Evolutionary conservation across 73 alveolate genomes (phyloP), one percentile per base, ranked within the genome.

Genomic region (Symbiodinium pilosum): DNA sequence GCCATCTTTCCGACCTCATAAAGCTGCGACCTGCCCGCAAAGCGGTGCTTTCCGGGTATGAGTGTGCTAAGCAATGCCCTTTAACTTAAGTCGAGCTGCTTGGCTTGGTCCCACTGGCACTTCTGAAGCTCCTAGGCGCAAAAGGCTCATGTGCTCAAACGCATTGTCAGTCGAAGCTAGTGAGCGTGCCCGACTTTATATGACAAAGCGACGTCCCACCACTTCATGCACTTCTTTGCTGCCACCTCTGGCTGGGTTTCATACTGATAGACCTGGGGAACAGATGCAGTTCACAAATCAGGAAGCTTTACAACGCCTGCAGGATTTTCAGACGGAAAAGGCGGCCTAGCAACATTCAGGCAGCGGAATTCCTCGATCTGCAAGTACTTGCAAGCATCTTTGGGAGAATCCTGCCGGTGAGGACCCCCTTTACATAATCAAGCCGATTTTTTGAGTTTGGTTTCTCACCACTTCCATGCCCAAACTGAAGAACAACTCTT

Each of bases 41-140:
- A 47, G 59, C 59, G 59, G 6, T 47, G 6, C 59, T 9, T 47
- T 14, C 14, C 59, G 14, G 59, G 59, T 14, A 47, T 47, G 59
- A 47, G 59, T 47, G 59, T 47, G 14, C 77, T 64, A 24, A 64
- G 30, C n/a, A n/a, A n/a, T n/a, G n/a, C n/a, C n/a, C 81, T 64
- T 20, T 4, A 64, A 28, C 39, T 14, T 64, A 32, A 11, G 96
- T 77, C 47, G 41, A 69, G 96, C 7, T 0, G n/a, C 98, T 92
- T 92, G n/a, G 98, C 54, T 77, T 92, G 98, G 83, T 92, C 98
- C 98, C 98, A 92, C 92, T 92, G 98, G 92, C 98, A 92, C 85
- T 92, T 92, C 92, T 92, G 98, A 73, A 73, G 28, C 71, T 92
- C 98, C 96, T 91, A 32, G 30, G 81, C 9, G 34, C 92, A 12